A percentile compares a stretch with the other conserved stretches of the same genome.
phyloP scores from a whole-genome alignment of 2,329 filamentous ascomycete species.

The Beauveria sp. region DNA sequence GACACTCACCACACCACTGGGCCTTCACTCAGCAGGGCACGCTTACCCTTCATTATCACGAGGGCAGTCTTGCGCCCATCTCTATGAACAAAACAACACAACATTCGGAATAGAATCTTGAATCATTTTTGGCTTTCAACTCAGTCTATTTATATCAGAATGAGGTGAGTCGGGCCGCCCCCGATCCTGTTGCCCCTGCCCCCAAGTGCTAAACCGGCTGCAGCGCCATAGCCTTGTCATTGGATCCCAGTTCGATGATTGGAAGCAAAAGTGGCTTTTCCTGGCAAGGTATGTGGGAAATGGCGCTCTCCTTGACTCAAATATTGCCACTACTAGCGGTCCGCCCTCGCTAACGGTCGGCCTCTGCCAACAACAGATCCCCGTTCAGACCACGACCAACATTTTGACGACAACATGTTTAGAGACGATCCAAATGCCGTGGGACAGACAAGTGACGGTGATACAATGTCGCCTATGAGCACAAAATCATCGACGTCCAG shows the following conservation, averaged over 20 bases:
- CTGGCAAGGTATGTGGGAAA: slow-evolving; percentile 10
- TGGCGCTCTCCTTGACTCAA: neutral
- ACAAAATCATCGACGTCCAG: slow-evolving; percentile 49
- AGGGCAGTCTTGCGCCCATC: neutral
- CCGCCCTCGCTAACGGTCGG: slow-evolving; percentile 5
- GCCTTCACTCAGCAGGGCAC: neutral
- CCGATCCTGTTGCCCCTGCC: neutral
- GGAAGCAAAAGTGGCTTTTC: slow-evolving; percentile 10
- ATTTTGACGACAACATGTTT: slow-evolving; percentile 5
- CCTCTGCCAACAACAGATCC: neutral
- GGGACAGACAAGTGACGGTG: neutral
- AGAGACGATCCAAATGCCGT: neutral
- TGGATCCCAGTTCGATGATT: slow-evolving; percentile 8
- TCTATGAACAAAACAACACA: neutral
- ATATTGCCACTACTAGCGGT: neutral
- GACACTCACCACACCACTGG: neutral
- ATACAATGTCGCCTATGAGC: slow-evolving; percentile 2
- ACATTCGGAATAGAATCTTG: neutral
- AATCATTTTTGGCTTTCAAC: neutral
- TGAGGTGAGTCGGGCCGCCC: slow-evolving; percentile 2
- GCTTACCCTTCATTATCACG: neutral
- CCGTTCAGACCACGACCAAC: neutral
- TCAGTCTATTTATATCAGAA: neutral
- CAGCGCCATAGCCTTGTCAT: slow-evolving; percentile 10
- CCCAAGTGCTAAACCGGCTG: slow-evolving; percentile 6